phyloP scores from a whole-genome alignment of 257 asterid species.

The Scutellaria barbata region DNA sequence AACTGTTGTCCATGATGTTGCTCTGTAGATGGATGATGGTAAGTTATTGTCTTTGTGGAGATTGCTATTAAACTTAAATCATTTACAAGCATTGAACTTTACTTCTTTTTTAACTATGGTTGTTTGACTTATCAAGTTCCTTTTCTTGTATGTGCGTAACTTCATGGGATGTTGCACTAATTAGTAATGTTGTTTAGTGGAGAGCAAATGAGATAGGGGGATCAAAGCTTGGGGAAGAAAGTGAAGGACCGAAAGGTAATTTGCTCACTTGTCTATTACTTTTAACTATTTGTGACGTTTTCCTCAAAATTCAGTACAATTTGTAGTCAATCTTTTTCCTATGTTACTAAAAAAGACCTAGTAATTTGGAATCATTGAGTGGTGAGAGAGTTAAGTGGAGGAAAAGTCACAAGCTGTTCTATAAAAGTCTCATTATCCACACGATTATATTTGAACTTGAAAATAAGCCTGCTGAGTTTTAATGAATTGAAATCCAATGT shows the following conservation, averaged over 20 bases:
- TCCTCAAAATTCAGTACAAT: neutral
- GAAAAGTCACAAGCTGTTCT: neutral
- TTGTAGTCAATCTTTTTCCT: neutral
- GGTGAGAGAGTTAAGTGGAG: slow-evolving; percentile 13
- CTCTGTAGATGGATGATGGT: slow-evolving; percentile 95
- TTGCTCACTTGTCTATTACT: neutral
- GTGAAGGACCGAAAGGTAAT: slow-evolving; percentile 67
- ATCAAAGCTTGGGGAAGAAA: slow-evolving; percentile 63
- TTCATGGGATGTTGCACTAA: slow-evolving; percentile 12
- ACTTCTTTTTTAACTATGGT: neutral
- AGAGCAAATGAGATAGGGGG: slow-evolving; percentile 85
- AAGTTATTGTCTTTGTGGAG: slow-evolving; percentile 44
- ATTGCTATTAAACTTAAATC: neutral
- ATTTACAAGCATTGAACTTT: neutral
- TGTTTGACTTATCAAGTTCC: neutral
- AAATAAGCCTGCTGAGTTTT: neutral
- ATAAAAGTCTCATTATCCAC: slow-evolving; percentile 17
- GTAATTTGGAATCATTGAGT: neutral
- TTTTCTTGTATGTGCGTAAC: slow-evolving; percentile 27
- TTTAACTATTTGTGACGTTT: neutral
- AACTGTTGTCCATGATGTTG: slow-evolving; percentile 90
- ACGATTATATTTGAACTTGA: slow-evolving; percentile 1
- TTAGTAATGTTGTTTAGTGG: slow-evolving; percentile 45
- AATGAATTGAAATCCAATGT: neutral
- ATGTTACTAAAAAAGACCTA: neutral